Evolutionary conservation across 495 filamentous ascomycete genomes (phyloP), one percentile per base, ranked within the genome.

Genomic region (Penicillium waksmanii): DNA sequence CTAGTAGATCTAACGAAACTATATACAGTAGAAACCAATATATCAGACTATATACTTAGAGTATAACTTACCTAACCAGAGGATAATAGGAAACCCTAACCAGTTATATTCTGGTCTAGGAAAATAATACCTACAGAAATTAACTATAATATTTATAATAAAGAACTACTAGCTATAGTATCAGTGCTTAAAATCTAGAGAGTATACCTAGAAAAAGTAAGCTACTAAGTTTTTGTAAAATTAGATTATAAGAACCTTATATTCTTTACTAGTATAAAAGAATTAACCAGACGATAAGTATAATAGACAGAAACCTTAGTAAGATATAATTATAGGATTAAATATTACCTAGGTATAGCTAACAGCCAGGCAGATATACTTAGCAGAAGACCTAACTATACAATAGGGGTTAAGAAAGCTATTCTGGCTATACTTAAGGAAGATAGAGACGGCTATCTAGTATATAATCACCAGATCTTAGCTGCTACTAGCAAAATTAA

Each of bases 91-190:
- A 1, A 40, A 43, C 44, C 43, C 42, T 34, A 44, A 10, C 67
- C 59, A 33, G 55, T 66, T 12, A 57, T 57, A 12, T 77, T 62
- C 51, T 66, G 50, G 44, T 76, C 61, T 0, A 66, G 58, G 36
- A 72, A 63, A 21, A 51, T 71, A 15, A 60, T 23, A 10, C 48
- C 58, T 1, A 64, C 64, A 1, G 66, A 78, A 52, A 19, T 33
- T 1, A 76, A 77, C 43, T 77, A 76, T 47, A n/a, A 66, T 25
- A 73, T 75, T 15, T 52, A 74, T 23, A 51, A 76, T 44, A 68
- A 72, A 46, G 66, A 69, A 51, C 43, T 74, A 3, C 42, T 76
- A 9, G 61, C 53, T 9, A 68, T 70, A 12, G 70, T 74, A 6
- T 43, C 31, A 51, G 52, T 51, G 23, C 67, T 77, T n/a, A 46